Evolutionary conservation across 768 basidiomycete species (phyloP).

Genomic region (Russula sp.): DNA sequence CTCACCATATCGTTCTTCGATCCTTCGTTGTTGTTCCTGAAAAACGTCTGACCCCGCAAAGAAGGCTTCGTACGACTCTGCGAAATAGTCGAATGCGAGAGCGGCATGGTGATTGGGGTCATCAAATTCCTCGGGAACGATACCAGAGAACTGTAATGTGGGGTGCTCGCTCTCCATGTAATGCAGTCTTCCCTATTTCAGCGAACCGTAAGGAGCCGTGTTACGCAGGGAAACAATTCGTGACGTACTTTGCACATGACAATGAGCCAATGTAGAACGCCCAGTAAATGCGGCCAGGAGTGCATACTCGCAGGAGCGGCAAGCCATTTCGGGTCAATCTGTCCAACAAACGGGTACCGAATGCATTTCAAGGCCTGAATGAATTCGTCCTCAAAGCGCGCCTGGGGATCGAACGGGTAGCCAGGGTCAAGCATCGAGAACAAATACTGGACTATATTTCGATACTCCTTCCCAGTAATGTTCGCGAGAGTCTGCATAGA

Average conservation of each 20-base stretch:
- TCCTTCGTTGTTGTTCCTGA: slow-evolving; percentile 60
- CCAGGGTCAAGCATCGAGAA: slow-evolving; percentile 67
- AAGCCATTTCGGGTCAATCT: slow-evolving; percentile 82
- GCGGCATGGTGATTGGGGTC: slow-evolving; percentile 71
- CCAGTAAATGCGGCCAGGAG: slow-evolving; percentile 88
- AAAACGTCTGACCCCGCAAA: slow-evolving; percentile 66
- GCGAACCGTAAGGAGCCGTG: slow-evolving; percentile 3
- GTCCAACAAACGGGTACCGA: slow-evolving; percentile 76
- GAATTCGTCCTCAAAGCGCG: slow-evolving; percentile 79
- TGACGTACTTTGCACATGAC: slow-evolving; percentile 73
- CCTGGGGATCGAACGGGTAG: slow-evolving; percentile 54
- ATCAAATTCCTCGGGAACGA: slow-evolving; percentile 72
- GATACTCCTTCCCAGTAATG: slow-evolving; percentile 85
- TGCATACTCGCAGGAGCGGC: slow-evolving; percentile 86
- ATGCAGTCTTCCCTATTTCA: slow-evolving; percentile 36
- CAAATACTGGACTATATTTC: slow-evolving; percentile 78
- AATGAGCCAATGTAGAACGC: slow-evolving; percentile 90
- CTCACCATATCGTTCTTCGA: slow-evolving; percentile 78
- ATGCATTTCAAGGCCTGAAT: slow-evolving; percentile 68
- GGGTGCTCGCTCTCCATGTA: slow-evolving; percentile 65
- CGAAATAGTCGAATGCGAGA: slow-evolving; percentile 71
- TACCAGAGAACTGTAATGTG: slow-evolving; percentile 58
- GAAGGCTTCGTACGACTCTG: slow-evolving; percentile 65
- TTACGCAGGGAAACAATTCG: slow-evolving; percentile 5
- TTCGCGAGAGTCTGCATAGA: slow-evolving; percentile 64